These are phyloP conservation scores for Cadophora luteo-olivacea DNA, from an alignment of 2,329 filamentous ascomycete species.

Conservation along the genomic window DNA sequence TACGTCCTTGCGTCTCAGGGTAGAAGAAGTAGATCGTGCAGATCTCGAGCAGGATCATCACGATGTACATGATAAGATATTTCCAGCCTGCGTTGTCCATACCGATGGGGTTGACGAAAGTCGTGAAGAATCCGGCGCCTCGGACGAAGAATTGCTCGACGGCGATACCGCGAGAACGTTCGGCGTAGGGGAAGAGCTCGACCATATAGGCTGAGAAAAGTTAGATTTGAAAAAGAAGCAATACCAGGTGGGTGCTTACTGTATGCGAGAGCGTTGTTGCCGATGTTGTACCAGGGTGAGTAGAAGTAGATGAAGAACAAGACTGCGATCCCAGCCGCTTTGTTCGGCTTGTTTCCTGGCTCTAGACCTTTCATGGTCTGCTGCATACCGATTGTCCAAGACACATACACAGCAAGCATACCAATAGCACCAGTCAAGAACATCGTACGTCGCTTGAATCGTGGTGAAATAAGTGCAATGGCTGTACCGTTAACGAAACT, in stretches of 20 bases:
- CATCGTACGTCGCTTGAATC: constrained; percentile 55
- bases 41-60: constrained; percentile 50
- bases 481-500: constrained; percentile 50
- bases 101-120: constrained; percentile 54
- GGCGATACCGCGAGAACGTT: constrained; percentile 34
- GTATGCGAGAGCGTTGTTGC: constrained; percentile 70
- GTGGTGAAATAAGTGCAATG: constrained; percentile 52
- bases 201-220: constrained; percentile 56
- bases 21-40: constrained; percentile 53
- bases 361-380: constrained; percentile 45
- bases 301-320: constrained; percentile 68
- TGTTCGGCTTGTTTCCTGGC: constrained; percentile 42
- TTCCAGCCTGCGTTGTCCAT: constrained; percentile 51
- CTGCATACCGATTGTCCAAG: constrained; percentile 58
- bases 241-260: constrained; percentile 50
- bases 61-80: constrained; percentile 52
- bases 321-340: constrained; percentile 41
- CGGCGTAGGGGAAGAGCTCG: constrained; percentile 63
- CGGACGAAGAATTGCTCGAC: constrained; percentile 46
- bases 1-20: constrained; percentile 52
- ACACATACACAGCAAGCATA: constrained; percentile 60
- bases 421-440: constrained; percentile 60
- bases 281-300: constrained; percentile 66
- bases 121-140: constrained; percentile 55
- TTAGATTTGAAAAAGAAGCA: too few species aligned